Percentiles rank a stretch among this genome's conserved stretches.
phyloP scores from a whole-genome alignment of 2,329 filamentous ascomycete species.

The Talaromyces piceae region DNA sequence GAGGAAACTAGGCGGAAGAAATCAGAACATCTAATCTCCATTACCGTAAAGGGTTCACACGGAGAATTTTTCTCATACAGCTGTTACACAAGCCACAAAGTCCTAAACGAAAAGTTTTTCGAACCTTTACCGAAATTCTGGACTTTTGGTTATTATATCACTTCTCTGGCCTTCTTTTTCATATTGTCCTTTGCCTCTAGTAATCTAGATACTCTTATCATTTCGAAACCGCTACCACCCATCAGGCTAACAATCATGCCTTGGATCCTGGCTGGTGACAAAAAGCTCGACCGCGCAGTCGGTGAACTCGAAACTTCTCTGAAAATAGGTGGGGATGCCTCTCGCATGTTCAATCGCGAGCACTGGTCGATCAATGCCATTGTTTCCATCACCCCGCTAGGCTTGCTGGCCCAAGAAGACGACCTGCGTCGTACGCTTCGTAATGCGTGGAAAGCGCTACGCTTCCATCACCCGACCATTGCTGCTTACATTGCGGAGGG shows the following conservation, averaged over 20 bases:
- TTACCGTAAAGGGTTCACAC: too few species aligned
- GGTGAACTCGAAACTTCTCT: slow-evolving; percentile 22
- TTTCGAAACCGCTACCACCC: too few species aligned
- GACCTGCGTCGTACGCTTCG: not conserved
- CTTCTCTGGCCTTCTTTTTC: too few species aligned
- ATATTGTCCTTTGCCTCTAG: too few species aligned
- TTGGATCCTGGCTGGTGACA: slow-evolving; percentile 24
- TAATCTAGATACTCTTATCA: too few species aligned
- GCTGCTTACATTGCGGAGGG: slow-evolving; percentile 9
- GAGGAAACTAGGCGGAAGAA: too few species aligned
- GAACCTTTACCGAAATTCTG: too few species aligned
- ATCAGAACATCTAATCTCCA: too few species aligned
- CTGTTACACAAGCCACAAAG: too few species aligned
- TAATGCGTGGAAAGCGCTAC: slow-evolving; percentile 13
- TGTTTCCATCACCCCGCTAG: slow-evolving; percentile 13
- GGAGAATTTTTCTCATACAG: too few species aligned
- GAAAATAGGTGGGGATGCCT: slow-evolving; percentile 23
- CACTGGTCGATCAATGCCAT: slow-evolving; percentile 25
- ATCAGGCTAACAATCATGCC: slow-evolving; percentile 13
- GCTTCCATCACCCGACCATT: slow-evolving; percentile 16
- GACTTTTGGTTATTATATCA: too few species aligned
- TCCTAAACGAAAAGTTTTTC: too few species aligned
- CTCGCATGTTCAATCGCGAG: slow-evolving; percentile 21
- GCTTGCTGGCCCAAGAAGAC: not conserved
- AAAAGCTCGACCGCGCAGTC: slow-evolving; percentile 14